A percentile compares a stretch with the other conserved stretches of the same genome.
Conservation (phyloP, 225 moss, liverwort and hornwort genomes). For the Polytrichum commune region DNA sequence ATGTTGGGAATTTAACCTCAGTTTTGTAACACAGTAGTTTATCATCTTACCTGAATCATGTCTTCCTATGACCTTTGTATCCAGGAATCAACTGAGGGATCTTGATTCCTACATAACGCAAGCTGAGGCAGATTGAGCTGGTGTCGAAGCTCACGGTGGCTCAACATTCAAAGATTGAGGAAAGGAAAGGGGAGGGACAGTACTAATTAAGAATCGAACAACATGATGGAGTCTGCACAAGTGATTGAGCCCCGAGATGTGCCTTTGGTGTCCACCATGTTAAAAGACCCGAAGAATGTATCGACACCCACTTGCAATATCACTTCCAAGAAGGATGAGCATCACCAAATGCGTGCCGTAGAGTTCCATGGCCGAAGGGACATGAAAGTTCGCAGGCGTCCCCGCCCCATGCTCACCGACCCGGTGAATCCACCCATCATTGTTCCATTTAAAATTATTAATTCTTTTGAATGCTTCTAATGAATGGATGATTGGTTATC, state of each 20-base stretch:
- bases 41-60: too few species aligned
- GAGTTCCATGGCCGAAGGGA: conserved; percentile 79
- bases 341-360: conserved; percentile 70
- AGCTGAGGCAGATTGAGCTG: too few species aligned
- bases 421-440: conserved; percentile 24
- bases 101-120: too few species aligned
- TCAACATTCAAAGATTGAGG: too few species aligned
- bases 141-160: background rate
- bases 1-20: too few species aligned
- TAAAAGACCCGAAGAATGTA: conserved; percentile 30
- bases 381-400: conserved; percentile 59
- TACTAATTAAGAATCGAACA: too few species aligned
- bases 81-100: too few species aligned
- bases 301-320: conserved; percentile 46
- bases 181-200: too few species aligned
- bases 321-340: conserved; percentile 58
- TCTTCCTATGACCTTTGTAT: too few species aligned
- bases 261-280: conserved; percentile 18
- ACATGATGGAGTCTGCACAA: conserved; percentile 20
- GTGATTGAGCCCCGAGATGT: conserved; percentile 46
- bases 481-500: too few species aligned
- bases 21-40: too few species aligned
- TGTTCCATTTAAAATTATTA: conserved; percentile 5
- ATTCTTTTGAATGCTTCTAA: background rate
- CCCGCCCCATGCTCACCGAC: conserved; percentile 67